Base-by-base conservation (phyloP, 345 rosid species). In the Corchorus capsularis region DNA sequence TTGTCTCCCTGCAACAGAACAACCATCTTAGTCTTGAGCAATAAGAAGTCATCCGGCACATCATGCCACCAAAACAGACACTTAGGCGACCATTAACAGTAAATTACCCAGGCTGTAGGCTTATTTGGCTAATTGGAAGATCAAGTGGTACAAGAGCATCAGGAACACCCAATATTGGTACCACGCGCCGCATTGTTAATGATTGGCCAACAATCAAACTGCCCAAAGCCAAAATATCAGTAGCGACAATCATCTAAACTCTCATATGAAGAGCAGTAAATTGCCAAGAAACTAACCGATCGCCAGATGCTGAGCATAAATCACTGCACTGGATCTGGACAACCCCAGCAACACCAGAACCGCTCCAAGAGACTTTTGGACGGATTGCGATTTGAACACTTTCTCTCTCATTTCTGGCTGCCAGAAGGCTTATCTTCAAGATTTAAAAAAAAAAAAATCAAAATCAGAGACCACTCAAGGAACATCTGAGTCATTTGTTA, bases 141-240 rank as follows among this genome's bases (percentile, higher is more conserved):
- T 93, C 93, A 81, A 95, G 89, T 11, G 99, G 99, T 56, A 92
- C 98, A 74, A 95, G 92, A 85, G 99, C 99, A 87, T 95, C 99
- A 55, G 98, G 99, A 37, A 95, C 89, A 83, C 99, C 97, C 78
- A 95, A 77, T 75, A 95, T 79, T 14, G 97, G 89, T 64, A 93
- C 91, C 80, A 92, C 97, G 17, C 82, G 90, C 54, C 97, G 82
- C 73, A 93, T 63, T 20, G 79, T 89, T 69, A 95, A 61, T 11
- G 98, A 92, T 82, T 89, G 91, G 69, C 97, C 99, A 82, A 86
- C 84, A 82, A 87, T 76, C 86, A 95, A 80, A 79, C 99, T 95
- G 93, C 63, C 72, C 60, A 82, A 39, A 56, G 75, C 64, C 35
- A 16, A 70, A 27, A 68, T 66, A 77, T 74, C 82, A 75, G 70